Evolutionary conservation across 2,329 filamentous ascomycete genomes (phyloP).

Genomic region (Diaporthe nobilis): DNA sequence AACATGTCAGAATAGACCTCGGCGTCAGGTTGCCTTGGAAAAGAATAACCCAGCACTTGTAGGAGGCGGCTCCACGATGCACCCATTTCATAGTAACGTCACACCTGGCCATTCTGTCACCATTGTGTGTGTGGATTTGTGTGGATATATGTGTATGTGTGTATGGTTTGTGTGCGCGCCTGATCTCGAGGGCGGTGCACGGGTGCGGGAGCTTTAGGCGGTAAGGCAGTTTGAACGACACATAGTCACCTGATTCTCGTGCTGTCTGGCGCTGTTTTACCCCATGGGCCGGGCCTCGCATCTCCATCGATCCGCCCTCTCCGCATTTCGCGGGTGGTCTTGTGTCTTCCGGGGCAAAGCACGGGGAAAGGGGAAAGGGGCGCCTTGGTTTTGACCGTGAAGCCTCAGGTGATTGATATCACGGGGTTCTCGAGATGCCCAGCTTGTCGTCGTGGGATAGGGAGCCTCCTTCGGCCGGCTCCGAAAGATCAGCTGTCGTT

Average conservation of each 20-base stretch:
- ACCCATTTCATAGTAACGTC: constrained; percentile 30
- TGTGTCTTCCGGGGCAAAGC: constrained; percentile 5
- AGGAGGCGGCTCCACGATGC: not conserved
- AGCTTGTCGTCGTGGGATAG: not conserved
- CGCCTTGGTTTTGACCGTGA: not conserved
- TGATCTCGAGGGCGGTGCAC: constrained; percentile 19
- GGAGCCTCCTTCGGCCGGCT: constrained; percentile 26
- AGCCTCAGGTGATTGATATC: constrained; percentile 21
- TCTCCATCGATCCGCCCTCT: constrained; percentile 6
- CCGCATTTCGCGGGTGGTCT: constrained; percentile 15
- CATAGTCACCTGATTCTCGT: constrained; percentile 31
- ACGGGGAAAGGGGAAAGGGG: not conserved
- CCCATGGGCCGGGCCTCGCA: not conserved
- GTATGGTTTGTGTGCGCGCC: not conserved
- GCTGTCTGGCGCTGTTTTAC: not conserved
- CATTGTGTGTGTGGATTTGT: constrained; percentile 4
- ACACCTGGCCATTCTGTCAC: constrained; percentile 18
- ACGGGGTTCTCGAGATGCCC: not conserved
- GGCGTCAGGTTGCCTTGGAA: not conserved
- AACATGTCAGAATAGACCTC: constrained; percentile 12
- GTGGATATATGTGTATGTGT: not conserved
- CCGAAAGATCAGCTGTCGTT: constrained; percentile 28
- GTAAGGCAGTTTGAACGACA: constrained; percentile 19
- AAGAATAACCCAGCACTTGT: not conserved
- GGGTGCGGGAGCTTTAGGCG: constrained; percentile 13